Conservation (phyloP, 805 yeast species). For the Saccharomycopsis schoenii region DNA sequence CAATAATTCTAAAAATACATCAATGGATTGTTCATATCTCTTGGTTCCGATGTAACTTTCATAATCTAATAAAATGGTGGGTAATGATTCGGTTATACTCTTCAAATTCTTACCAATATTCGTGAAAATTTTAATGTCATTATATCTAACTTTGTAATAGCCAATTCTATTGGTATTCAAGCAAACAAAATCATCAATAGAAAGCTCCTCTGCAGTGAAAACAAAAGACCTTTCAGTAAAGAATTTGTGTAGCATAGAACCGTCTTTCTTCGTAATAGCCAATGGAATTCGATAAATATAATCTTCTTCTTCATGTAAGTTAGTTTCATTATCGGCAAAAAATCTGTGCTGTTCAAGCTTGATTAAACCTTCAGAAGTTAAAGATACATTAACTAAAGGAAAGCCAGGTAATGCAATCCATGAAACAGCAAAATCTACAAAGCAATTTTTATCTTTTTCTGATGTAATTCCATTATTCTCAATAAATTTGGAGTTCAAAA, state of each 20-base stretch:
- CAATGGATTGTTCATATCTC: slow-evolving; percentile 20
- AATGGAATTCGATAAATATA: slow-evolving; percentile 57
- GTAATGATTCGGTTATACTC: slow-evolving; percentile 20
- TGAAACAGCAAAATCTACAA: slow-evolving; percentile 35
- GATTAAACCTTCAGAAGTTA: slow-evolving; percentile 23
- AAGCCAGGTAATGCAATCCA: slow-evolving; percentile 55
- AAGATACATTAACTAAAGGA: slow-evolving; percentile 38
- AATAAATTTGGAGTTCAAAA: slow-evolving; percentile 23
- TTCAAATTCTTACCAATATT: slow-evolving; percentile 21
- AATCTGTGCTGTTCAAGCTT: slow-evolving; percentile 33
- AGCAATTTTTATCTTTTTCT: slow-evolving; percentile 1
- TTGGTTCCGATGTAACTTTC: slow-evolving; percentile 25
- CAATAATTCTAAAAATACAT: slow-evolving; percentile 24
- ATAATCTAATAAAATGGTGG: slow-evolving; percentile 29
- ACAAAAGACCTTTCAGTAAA: slow-evolving; percentile 32
- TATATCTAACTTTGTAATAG: slow-evolving; percentile 41
- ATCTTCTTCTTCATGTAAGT: slow-evolving; percentile 35
- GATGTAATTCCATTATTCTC: slow-evolving; percentile 13
- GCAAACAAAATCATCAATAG: slow-evolving; percentile 24
- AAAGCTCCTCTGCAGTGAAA: slow-evolving; percentile 18
- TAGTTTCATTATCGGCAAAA: slow-evolving; percentile 20
- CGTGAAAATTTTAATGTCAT: slow-evolving; percentile 22
- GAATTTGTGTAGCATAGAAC: slow-evolving; percentile 30
- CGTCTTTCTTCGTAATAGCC: slow-evolving; percentile 30
- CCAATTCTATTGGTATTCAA: slow-evolving; percentile 39